Evolutionary conservation across 768 basidiomycete genomes (phyloP).

Genomic region (Obba rivulosa): DNA sequence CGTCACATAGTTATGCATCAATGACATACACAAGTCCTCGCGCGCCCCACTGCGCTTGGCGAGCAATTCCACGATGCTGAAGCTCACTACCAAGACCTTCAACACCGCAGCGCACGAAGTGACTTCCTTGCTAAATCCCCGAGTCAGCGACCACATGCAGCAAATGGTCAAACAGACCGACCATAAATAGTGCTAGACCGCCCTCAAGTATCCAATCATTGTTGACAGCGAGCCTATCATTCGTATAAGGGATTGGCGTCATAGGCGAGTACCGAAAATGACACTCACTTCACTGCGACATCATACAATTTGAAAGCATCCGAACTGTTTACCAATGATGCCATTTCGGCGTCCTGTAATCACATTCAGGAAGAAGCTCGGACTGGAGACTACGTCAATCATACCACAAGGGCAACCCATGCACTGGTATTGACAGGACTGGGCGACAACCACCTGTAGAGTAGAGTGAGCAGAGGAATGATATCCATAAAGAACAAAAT

Average conservation of each 20-base stretch:
- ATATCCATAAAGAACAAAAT: slow-evolving; percentile 10
- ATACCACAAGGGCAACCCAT: slow-evolving; percentile 65
- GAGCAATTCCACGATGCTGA: slow-evolving; percentile 58
- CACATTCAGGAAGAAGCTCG: background rate
- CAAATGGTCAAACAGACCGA: slow-evolving; percentile 21
- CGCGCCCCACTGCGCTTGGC: slow-evolving; percentile 70
- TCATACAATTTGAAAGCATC: slow-evolving; percentile 67
- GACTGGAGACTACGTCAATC: background rate
- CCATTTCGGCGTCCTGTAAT: slow-evolving; percentile 62
- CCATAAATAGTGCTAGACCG: slow-evolving; percentile 63
- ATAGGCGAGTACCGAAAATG: too few relatives aligned
- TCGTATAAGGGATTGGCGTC: too few relatives aligned
- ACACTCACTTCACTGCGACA: slow-evolving; percentile 53
- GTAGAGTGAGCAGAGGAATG: background rate
- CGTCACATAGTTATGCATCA: background rate
- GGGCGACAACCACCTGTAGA: slow-evolving; percentile 59
- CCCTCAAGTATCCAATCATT: slow-evolving; percentile 72
- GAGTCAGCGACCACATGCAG: background rate
- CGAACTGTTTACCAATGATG: slow-evolving; percentile 47
- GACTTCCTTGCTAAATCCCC: slow-evolving; percentile 58
- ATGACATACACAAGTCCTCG: slow-evolving; percentile 61
- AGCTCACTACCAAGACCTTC: slow-evolving; percentile 64
- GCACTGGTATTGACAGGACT: slow-evolving; percentile 64
- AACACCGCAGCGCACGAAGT: slow-evolving; percentile 60
- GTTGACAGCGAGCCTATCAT: slow-evolving; percentile 51